A percentile compares a stretch with the other conserved stretches of the same genome.
phyloP scores from a whole-genome alignment of 192 early-diverging fungal species.

The Podila epigama region DNA sequence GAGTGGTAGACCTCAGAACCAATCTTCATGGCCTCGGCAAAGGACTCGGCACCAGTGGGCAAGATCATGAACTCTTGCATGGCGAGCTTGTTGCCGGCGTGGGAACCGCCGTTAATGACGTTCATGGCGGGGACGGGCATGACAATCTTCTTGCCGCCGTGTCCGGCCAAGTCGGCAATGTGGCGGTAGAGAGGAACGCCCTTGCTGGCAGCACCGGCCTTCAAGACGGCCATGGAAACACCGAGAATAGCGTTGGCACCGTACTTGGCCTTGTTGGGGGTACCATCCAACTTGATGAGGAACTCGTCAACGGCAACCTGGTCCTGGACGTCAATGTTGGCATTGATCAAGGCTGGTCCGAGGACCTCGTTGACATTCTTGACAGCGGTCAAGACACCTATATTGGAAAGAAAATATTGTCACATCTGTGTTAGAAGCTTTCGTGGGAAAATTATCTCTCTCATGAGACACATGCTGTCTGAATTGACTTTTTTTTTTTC shows the following conservation, averaged over 20 bases:
- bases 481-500: background rate
- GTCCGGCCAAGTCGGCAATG: conserved; percentile 87
- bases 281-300: conserved; percentile 92
- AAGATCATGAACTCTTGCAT: conserved; percentile 99
- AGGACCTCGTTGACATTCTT: conserved; percentile 91
- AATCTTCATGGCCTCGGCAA: conserved; percentile 97
- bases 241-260: conserved; percentile 99
- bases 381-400: conserved; percentile 91
- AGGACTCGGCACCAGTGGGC: conserved; percentile 92
- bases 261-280: conserved; percentile 93
- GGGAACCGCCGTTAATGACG: conserved; percentile 99
- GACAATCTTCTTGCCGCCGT: conserved; percentile 82
- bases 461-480: background rate
- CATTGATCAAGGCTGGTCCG: conserved; percentile 81
- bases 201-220: conserved; percentile 96
- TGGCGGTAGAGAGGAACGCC: conserved; percentile 94
- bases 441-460: background rate
- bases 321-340: conserved; percentile 84
- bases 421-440: background rate
- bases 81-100: conserved; percentile 99
- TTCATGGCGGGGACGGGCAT: conserved; percentile 98
- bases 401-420: background rate
- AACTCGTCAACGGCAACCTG: conserved; percentile 93
- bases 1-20: conserved; percentile 97
- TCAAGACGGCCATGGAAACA: conserved; percentile 95